A percentile compares a stretch with the other conserved stretches of the same genome.
phyloP scores from a whole-genome alignment of 2,329 filamentous ascomycete genomes.

The Calonectria pauciramosa region DNA sequence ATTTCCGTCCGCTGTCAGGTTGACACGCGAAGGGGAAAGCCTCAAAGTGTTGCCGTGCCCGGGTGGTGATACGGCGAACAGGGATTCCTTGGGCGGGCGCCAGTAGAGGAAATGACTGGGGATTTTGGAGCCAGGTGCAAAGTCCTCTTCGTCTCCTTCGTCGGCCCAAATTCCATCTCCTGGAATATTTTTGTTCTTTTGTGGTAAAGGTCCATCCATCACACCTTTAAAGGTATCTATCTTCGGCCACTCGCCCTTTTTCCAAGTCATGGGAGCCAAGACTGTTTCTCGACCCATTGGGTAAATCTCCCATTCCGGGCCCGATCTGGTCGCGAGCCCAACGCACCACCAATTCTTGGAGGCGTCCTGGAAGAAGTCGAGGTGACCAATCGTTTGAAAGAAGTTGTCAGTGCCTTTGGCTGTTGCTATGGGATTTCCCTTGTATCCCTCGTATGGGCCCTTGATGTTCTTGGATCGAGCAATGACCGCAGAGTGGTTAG shows the following conservation, averaged over 20 bases:
- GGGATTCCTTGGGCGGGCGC: neutral
- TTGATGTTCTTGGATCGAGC: constrained; percentile 54
- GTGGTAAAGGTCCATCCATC: constrained; percentile 49
- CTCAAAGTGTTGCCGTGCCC: neutral
- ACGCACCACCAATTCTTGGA: constrained; percentile 61
- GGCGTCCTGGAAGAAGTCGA: constrained; percentile 59
- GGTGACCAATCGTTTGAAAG: constrained; percentile 61
- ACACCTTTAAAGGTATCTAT: constrained; percentile 39
- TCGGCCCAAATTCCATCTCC: neutral
- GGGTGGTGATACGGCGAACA: neutral
- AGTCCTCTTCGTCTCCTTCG: neutral
- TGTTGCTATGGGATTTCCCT: constrained; percentile 60
- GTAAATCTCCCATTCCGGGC: constrained; percentile 56
- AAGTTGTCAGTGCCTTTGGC: constrained; percentile 53
- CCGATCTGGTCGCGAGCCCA: constrained; percentile 57
- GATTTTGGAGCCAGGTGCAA: neutral
- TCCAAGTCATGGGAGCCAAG: constrained; percentile 62
- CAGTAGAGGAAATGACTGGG: neutral
- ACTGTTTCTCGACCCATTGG: constrained; percentile 69
- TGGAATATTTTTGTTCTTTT: neutral
- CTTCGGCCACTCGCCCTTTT: constrained; percentile 61
- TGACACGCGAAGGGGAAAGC: constrained; percentile 63
- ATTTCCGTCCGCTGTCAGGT: constrained; percentile 60
- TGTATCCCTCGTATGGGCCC: constrained; percentile 59
- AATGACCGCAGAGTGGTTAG: constrained; percentile 57